These are phyloP conservation scores for Hamigera avellanea DNA, from an alignment of 495 filamentous ascomycete genomes.

Conservation along the genomic window DNA sequence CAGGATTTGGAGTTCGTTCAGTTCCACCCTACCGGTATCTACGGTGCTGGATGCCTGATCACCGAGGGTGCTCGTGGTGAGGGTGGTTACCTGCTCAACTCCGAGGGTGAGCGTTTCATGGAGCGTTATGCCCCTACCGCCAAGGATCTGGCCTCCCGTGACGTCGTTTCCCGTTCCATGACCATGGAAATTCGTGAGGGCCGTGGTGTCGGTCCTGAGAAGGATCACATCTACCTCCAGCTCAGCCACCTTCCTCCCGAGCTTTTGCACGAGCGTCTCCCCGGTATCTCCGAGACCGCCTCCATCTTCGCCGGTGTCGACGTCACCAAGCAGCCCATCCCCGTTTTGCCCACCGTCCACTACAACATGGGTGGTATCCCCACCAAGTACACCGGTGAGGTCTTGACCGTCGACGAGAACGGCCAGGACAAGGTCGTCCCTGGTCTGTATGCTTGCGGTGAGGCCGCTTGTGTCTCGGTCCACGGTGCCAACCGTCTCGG, in stretches of 20 bases:
- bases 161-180: conserved; percentile 94
- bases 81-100: conserved; percentile 94
- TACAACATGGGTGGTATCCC: conserved; percentile 99
- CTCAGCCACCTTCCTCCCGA: conserved; percentile 86
- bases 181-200: conserved; percentile 95
- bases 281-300: conserved; percentile 96
- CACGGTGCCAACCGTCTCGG: conserved; percentile 96
- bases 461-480: conserved; percentile 93
- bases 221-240: conserved; percentile 96
- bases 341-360: conserved; percentile 92
- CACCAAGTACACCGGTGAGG: conserved; percentile 93
- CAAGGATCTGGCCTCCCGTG: conserved; percentile 89
- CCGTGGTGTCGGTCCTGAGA: conserved; percentile 88
- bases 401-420: conserved; percentile 67
- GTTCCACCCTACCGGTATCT: conserved; percentile 99
- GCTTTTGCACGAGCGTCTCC: conserved; percentile 87
- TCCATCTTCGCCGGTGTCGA: conserved; percentile 95
- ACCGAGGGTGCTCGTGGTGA: conserved; percentile 97
- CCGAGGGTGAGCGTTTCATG: conserved; percentile 97
- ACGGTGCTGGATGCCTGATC: conserved; percentile 95
- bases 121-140: conserved; percentile 95
- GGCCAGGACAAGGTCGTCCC: conserved; percentile 90
- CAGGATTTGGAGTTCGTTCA: conserved; percentile 99
- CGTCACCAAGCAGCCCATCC: conserved; percentile 92
- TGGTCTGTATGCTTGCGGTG: conserved; percentile 91